A percentile compares a stretch with the other conserved stretches of the same genome.
phyloP scores from a whole-genome alignment of 83 land plant genomes.

The Picea abies region DNA sequence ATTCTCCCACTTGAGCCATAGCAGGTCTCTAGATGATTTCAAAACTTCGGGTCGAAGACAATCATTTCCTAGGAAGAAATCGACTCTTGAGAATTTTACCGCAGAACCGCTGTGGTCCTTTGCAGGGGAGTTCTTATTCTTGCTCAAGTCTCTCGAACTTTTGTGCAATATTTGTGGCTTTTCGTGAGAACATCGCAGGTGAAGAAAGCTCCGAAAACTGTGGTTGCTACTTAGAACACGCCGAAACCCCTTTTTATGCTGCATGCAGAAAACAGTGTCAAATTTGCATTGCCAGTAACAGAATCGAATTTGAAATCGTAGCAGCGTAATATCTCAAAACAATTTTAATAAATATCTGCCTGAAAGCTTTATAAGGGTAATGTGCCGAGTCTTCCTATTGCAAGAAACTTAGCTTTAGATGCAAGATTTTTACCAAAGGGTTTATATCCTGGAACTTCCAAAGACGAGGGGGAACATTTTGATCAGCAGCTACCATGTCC shows the following conservation, averaged over 20 bases:
- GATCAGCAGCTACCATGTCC: background rate
- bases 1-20: background rate
- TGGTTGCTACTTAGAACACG: background rate
- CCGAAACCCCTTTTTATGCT: too few species aligned
- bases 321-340: too few species aligned
- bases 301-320: too few species aligned
- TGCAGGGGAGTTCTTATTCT: background rate
- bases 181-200: background rate
- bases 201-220: background rate
- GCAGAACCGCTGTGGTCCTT: background rate
- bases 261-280: too few species aligned
- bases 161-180: background rate
- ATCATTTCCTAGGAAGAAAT: background rate
- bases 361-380: too few species aligned
- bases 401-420: background rate
- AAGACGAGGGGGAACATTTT: background rate
- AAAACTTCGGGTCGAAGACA: too few species aligned
- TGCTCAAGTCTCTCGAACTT: background rate
- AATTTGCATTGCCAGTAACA: too few species aligned
- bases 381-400: background rate
- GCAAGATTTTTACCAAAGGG: background rate
- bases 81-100: background rate
- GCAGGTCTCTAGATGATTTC: background rate
- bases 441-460: background rate
- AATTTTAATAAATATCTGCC: too few species aligned